phyloP scores from a whole-genome alignment of 257 asterid genomes.

The Nicotiana sylvestris region DNA sequence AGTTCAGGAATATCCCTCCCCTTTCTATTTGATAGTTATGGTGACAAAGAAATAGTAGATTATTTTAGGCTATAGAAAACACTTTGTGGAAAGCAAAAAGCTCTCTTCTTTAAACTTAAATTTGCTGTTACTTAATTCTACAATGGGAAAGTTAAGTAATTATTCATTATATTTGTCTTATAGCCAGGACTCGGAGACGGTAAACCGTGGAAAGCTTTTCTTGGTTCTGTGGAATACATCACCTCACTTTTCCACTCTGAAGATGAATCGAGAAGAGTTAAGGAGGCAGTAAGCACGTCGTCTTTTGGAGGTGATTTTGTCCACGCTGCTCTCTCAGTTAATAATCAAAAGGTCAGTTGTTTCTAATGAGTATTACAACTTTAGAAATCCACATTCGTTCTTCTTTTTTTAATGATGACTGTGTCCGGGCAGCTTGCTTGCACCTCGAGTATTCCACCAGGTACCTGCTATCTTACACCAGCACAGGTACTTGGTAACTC shows the following conservation, averaged over 20 bases:
- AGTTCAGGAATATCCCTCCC: no score
- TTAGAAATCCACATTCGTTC: not conserved
- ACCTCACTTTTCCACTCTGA: constrained; percentile 69
- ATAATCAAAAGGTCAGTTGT: constrained; percentile 53
- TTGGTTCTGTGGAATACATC: constrained; percentile 93
- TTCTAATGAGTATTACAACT: not conserved
- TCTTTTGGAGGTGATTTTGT: constrained; percentile 75
- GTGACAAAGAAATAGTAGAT: not conserved
- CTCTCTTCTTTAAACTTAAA: not conserved
- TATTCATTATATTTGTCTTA: constrained; percentile 20
- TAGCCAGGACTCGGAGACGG: constrained; percentile 91
- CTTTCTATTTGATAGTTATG: not conserved
- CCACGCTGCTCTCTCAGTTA: constrained; percentile 86
- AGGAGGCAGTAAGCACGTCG: constrained; percentile 76
- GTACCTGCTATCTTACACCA: no score
- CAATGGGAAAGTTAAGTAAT: constrained; percentile 21
- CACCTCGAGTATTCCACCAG: no score
- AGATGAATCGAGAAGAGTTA: constrained; percentile 61
- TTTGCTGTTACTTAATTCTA: not conserved
- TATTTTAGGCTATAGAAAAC: no score
- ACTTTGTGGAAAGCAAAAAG: no score
- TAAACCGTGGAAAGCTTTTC: constrained; percentile 72
- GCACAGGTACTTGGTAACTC: no score
- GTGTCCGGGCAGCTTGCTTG: no score
- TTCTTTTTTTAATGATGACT: no score